Evolutionary conservation across 495 filamentous ascomycete species (phyloP).

Genomic region (Hypoxylon perforatum): DNA sequence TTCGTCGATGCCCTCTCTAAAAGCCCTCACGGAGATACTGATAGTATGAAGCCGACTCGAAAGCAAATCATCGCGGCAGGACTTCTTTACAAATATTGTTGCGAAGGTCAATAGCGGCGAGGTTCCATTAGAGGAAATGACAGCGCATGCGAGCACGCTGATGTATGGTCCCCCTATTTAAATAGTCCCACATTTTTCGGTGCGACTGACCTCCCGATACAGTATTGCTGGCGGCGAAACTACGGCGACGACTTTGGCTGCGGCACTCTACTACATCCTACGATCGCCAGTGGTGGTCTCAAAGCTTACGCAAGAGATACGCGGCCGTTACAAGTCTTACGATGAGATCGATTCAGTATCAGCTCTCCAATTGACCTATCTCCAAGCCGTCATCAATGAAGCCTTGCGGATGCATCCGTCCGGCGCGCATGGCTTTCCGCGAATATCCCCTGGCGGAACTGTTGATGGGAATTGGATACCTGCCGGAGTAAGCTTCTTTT

Average conservation of each 20-base stretch:
- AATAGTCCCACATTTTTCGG: not conserved
- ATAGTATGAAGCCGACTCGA: constrained; percentile 8
- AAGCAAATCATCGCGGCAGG: constrained; percentile 3
- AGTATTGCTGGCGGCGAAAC: constrained; percentile 62
- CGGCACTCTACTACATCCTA: constrained; percentile 51
- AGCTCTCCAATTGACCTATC: constrained; percentile 47
- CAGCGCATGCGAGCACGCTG: constrained; percentile 13
- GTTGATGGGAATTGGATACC: constrained; percentile 48
- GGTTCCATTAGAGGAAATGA: constrained; percentile 17
- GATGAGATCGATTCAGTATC: constrained; percentile 48
- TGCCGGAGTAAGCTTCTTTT: constrained; percentile 46
- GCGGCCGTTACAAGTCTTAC: constrained; percentile 47
- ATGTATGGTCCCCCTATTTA: constrained; percentile 7
- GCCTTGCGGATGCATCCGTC: constrained; percentile 51
- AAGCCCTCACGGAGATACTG: not conserved
- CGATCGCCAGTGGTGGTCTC: constrained; percentile 36
- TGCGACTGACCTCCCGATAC: not conserved
- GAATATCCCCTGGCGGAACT: constrained; percentile 44
- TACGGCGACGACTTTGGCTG: constrained; percentile 55
- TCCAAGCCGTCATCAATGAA: constrained; percentile 57
- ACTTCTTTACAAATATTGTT: constrained; percentile 21
- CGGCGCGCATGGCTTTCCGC: constrained; percentile 41
- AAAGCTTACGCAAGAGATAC: constrained; percentile 55
- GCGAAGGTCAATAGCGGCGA: constrained; percentile 19
- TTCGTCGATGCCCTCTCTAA: not conserved